Conservation (phyloP, 495 filamentous ascomycete species). For the Neurospora sp. region DNA sequence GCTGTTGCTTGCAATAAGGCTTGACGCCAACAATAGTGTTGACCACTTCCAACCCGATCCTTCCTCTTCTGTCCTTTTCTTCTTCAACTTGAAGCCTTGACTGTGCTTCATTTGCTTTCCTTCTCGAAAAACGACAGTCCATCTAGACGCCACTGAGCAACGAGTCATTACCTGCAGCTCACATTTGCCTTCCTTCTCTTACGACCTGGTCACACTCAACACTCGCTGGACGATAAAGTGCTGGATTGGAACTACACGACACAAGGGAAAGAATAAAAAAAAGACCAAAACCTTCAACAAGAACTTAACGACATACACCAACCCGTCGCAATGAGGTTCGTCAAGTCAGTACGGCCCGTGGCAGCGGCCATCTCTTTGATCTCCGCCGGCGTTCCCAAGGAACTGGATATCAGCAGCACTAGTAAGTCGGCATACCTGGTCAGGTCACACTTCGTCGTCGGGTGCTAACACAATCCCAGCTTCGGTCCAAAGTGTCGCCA, state of each 20-base stretch:
- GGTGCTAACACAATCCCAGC: constrained; percentile 20
- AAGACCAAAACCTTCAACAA: not conserved
- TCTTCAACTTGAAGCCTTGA: not conserved
- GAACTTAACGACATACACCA: not conserved
- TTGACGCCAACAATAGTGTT: not conserved
- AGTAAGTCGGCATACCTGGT: constrained; percentile 18
- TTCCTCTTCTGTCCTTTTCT: not conserved
- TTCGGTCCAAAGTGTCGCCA: constrained; percentile 40
- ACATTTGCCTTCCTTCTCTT: constrained; percentile 2
- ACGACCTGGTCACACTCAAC: not conserved
- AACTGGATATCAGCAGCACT: constrained; percentile 33
- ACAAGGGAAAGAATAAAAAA: not conserved
- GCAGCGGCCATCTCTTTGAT: constrained; percentile 21
- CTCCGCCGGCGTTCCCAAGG: constrained; percentile 25
- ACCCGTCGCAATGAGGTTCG: constrained; percentile 16
- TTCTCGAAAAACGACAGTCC: not conserved
- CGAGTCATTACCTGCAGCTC: not conserved
- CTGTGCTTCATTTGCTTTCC: not conserved
- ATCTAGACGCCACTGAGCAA: not conserved
- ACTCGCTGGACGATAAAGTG: constrained; percentile 19
- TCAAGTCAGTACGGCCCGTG: constrained; percentile 21
- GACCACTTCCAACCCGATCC: not conserved
- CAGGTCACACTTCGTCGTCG: not conserved
- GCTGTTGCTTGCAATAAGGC: not conserved
- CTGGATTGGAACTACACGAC: not conserved